These are phyloP conservation scores for Eucalyptus cloeziana DNA, from an alignment of 345 rosid species.

Conservation along the genomic window DNA sequence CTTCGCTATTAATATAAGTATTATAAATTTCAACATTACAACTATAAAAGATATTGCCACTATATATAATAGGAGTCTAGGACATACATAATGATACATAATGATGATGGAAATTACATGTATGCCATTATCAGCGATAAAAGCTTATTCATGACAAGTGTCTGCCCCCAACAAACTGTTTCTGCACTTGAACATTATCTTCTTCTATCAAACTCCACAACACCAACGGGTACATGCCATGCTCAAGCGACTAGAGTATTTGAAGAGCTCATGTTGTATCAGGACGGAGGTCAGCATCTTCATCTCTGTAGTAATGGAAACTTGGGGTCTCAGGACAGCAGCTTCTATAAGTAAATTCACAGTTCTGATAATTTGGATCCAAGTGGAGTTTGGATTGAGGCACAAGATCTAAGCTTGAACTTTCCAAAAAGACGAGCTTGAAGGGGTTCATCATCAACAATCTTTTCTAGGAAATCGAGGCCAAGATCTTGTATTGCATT, in stretches of 20 bases:
- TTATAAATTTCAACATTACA: too few species aligned
- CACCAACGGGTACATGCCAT: not conserved
- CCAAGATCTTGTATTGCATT: not conserved
- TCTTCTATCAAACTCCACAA: too few species aligned
- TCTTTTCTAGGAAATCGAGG: not conserved
- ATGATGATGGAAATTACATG: too few species aligned
- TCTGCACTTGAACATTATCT: too few species aligned
- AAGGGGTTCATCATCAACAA: not conserved
- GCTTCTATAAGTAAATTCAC: not conserved
- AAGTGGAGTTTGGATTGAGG: not conserved
- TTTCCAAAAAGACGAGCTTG: not conserved
- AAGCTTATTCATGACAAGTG: too few species aligned
- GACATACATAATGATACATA: too few species aligned
- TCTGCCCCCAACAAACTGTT: too few species aligned
- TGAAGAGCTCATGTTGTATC: not conserved
- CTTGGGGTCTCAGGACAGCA: not conserved
- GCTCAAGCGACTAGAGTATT: not conserved
- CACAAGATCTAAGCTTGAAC: not conserved
- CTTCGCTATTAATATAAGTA: too few species aligned
- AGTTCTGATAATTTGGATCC: not conserved
- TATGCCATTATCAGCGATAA: fast-evolving
- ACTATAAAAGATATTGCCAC: too few species aligned
- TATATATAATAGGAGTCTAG: too few species aligned
- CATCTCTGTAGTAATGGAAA: not conserved
- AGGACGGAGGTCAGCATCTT: not conserved